Evolutionary conservation across 352 stramenopile genomes (phyloP), one percentile per base, ranked within the genome.

Genomic region (Phytophthora uliginosa): DNA sequence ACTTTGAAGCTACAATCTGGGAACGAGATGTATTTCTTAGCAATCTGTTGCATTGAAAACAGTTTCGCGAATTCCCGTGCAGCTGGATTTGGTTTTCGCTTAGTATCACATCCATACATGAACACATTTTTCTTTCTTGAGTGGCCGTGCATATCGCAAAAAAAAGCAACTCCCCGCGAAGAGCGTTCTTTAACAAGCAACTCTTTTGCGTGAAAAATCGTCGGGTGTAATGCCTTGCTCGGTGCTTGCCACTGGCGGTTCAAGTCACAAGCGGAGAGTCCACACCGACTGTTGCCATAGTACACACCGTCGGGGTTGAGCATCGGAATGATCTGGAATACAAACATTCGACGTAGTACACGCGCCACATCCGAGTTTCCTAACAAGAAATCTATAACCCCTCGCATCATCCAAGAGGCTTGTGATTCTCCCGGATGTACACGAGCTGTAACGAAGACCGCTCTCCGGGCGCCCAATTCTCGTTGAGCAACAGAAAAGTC

Each of bases 221-320:
- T 98, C n/a, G 95, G 93, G 54, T 98, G 94, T 1, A 87, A 58
- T 10, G 66, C 60, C 12, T 77, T 77, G 2, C 77, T 88, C 0
- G 95, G 95, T 8, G 64, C 76, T 56, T 92, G 90, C 95, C 95
- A 98, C 47, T 97, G 86, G 24, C 92, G 88, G 50, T 98, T 98
- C 38, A 98, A 74, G 61, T 98, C 94, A 50, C 78, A 92, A 40
- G 74, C 88, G 15, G 83, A 90, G 3, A 98, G 77, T 2, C 83
- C 92, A 63, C 91, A 98, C 17, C 96, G 88, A 69, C 96, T 98
- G 72, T 99, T 98, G 22, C 96, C 96, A 50, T 88, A 93, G 64
- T 96, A 91, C 6, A 99, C 96, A 13, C 96, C 96, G 59, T 99
- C 96, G 0, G 96, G 96, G 56, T 99, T 99, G 9, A 99, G 81